Conservation (phyloP, 2,329 filamentous ascomycete genomes). For the Atkinsonella hypoxylon region DNA sequence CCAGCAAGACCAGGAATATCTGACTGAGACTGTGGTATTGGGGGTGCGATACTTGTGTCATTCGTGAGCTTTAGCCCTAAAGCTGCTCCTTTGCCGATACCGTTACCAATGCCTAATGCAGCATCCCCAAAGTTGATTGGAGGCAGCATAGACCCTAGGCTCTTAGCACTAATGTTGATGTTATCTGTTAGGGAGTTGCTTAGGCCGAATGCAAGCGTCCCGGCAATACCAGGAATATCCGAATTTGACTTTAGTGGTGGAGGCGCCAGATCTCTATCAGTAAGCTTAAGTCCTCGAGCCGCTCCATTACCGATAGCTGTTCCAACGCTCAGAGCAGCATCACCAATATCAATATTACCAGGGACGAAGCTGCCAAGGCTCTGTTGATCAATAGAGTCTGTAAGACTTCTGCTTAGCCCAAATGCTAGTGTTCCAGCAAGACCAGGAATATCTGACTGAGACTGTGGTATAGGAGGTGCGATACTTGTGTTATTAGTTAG, state of each 20-base stretch:
- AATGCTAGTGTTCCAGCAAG: conserved; percentile 4
- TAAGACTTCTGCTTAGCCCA: conserved; percentile 1
- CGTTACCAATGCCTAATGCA: conserved; percentile 2
- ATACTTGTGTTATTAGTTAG: conserved; percentile 3
- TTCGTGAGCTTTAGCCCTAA: conserved; percentile 6
- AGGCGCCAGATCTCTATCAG: not conserved
- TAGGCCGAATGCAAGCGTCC: conserved; percentile 4
- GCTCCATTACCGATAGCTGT: conserved; percentile 9
- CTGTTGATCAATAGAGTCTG: not conserved
- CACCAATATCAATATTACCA: conserved; percentile 2
- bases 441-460: conserved; percentile 4
- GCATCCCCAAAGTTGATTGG: not conserved
- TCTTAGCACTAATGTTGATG: not conserved
- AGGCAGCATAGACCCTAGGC: not conserved
- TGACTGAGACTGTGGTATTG: not conserved
- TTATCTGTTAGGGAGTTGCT: conserved; percentile 1
- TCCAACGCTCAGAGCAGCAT: conserved; percentile 8
- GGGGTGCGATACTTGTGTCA: not conserved
- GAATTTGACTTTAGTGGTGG: not conserved
- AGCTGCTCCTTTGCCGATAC: conserved; percentile 7
- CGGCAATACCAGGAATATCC: conserved; percentile 4
- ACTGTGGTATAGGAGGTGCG: not conserved
- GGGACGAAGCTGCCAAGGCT: not conserved
- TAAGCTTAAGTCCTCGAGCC: conserved; percentile 2
- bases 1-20: conserved; percentile 6